A percentile compares a stretch with the other conserved stretches of the same genome.
Conservation (phyloP, 2,329 filamentous ascomycete genomes). For the Stromatinia cepivora region DNA sequence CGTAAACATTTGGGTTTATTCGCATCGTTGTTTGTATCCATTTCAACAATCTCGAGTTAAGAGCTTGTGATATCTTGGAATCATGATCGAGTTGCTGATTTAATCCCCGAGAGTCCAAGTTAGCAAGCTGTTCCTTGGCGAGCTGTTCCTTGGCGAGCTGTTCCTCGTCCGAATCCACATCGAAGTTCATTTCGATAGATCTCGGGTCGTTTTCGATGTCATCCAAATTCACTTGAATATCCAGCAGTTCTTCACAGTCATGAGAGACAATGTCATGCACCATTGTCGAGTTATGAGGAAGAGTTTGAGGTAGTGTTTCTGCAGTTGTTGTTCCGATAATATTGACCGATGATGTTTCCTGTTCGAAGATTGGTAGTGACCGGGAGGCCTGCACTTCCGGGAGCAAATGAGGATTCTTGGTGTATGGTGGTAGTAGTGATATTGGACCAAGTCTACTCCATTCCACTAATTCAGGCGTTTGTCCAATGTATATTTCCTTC, state of each 20-base stretch:
- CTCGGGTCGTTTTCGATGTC: background rate
- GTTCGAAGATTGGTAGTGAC: too few relatives aligned
- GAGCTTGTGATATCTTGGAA: background rate
- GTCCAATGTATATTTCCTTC: too few relatives aligned
- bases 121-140: background rate
- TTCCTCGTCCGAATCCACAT: slow-evolving; percentile 4
- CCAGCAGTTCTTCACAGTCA: background rate
- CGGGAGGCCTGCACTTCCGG: too few relatives aligned
- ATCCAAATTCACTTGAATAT: background rate
- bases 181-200: background rate
- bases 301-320: background rate
- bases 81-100: background rate
- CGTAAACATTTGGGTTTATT: background rate
- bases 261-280: too few relatives aligned
- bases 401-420: too few relatives aligned
- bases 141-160: too few relatives aligned
- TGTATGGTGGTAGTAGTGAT: too few relatives aligned
- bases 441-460: too few relatives aligned
- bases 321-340: background rate
- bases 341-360: too few relatives aligned
- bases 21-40: background rate
- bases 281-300: too few relatives aligned
- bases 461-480: too few relatives aligned
- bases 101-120: background rate
- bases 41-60: background rate